Conservation (phyloP, 2,329 filamentous ascomycete species). For the Tolypocladium album region DNA sequence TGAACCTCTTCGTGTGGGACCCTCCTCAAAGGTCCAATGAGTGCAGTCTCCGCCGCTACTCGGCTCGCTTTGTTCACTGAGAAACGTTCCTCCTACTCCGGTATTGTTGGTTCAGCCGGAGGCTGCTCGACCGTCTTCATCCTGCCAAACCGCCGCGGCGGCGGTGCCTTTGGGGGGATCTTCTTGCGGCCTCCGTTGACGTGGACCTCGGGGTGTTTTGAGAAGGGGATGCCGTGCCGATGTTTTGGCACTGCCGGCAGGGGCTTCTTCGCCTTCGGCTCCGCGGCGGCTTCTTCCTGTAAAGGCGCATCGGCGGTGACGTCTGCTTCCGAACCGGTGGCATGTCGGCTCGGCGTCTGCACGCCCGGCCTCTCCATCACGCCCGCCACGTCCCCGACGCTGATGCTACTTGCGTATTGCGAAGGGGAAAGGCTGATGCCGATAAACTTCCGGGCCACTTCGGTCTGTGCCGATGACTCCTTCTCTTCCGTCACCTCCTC, state of each 20-base stretch:
- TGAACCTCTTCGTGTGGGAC: background rate
- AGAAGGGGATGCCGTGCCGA: slow-evolving; percentile 38
- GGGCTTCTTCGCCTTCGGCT: slow-evolving; percentile 30
- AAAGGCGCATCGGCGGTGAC: slow-evolving; percentile 5
- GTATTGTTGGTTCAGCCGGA: slow-evolving; percentile 14
- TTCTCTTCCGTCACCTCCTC: slow-evolving; percentile 26
- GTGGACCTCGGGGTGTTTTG: slow-evolving; percentile 19
- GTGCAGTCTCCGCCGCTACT: background rate
- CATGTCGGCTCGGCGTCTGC: slow-evolving; percentile 62
- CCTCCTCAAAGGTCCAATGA: background rate
- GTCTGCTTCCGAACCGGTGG: slow-evolving; percentile 13
- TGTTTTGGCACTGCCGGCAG: slow-evolving; percentile 46
- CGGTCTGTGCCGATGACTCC: slow-evolving; percentile 23
- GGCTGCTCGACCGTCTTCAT: slow-evolving; percentile 23
- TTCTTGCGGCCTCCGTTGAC: slow-evolving; percentile 24
- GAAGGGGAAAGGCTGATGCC: slow-evolving; percentile 59
- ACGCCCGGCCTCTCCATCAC: slow-evolving; percentile 76
- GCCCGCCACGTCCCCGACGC: slow-evolving; percentile 66
- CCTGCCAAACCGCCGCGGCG: slow-evolving; percentile 33
- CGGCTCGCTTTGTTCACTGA: background rate
- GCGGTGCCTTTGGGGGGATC: slow-evolving; percentile 33
- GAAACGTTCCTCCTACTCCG: slow-evolving; percentile 3
- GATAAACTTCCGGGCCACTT: slow-evolving; percentile 48
- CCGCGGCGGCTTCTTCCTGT: slow-evolving; percentile 11
- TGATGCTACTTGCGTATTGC: slow-evolving; percentile 61